Percentiles rank a stretch among this genome's conserved stretches.
Conservation (phyloP, 768 basidiomycete species). For the Suillus ampliporus region DNA sequence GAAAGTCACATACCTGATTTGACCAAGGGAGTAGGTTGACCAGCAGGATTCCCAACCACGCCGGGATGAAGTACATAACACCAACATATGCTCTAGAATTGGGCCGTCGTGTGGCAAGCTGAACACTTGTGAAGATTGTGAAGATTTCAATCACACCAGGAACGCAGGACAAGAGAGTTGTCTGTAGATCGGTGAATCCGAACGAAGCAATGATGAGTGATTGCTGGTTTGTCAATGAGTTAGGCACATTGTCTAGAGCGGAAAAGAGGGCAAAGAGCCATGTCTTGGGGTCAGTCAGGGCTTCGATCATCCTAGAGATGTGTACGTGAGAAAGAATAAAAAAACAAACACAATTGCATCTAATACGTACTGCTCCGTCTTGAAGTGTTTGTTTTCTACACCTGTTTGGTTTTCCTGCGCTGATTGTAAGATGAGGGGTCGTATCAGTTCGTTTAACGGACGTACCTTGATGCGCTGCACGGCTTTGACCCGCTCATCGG, state of each 20-base stretch:
- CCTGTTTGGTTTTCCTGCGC: conserved; percentile 68
- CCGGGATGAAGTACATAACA: conserved; percentile 62
- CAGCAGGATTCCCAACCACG: conserved; percentile 61
- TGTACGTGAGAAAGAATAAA: conserved; percentile 1
- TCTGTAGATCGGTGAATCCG: conserved; percentile 63
- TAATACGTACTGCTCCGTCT: conserved; percentile 65
- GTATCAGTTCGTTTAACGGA: not conserved
- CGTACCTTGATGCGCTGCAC: conserved; percentile 61
- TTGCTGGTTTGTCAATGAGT: conserved; percentile 62
- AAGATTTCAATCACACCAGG: conserved; percentile 65
- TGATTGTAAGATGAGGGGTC: not conserved
- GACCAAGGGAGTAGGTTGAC: conserved; percentile 64
- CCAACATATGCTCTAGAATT: conserved; percentile 63
- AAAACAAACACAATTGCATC: not conserved
- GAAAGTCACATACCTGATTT: conserved; percentile 59
- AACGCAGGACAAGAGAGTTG: conserved; percentile 67
- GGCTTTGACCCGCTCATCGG: conserved; percentile 57
- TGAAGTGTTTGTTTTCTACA: conserved; percentile 76
- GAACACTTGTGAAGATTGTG: conserved; percentile 67
- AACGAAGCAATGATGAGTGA: conserved; percentile 66
- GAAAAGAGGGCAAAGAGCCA: conserved; percentile 72
- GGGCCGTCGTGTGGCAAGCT: conserved; percentile 51
- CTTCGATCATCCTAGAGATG: conserved; percentile 58
- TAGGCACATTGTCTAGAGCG: conserved; percentile 60
- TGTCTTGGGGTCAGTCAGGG: conserved; percentile 64